Evolutionary conservation across 257 asterid species (phyloP).

Genomic region (Nicotiana tomentosiformis): DNA sequence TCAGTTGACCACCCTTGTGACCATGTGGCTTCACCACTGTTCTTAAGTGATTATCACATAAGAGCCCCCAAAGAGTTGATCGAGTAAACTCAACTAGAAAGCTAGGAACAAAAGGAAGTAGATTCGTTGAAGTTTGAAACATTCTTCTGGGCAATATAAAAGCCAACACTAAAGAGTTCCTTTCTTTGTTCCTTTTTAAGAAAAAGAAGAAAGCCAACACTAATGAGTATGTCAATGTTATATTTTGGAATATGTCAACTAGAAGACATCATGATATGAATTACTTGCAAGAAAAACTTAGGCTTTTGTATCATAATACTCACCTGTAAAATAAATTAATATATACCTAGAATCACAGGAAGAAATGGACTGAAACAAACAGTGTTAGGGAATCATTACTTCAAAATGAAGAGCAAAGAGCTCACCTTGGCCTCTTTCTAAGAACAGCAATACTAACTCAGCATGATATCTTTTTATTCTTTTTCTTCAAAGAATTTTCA

Average conservation of each 20-base stretch:
- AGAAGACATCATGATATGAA: neutral
- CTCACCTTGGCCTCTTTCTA: neutral
- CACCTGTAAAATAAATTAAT: too few species aligned
- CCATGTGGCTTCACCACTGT: too few species aligned
- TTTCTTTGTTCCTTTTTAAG: neutral
- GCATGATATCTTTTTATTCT: neutral
- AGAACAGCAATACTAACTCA: neutral
- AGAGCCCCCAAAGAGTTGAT: too few species aligned
- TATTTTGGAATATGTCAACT: neutral
- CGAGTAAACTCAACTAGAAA: too few species aligned
- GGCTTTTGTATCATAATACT: too few species aligned
- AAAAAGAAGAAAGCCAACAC: neutral
- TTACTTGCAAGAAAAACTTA: neutral
- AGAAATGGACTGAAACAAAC: neutral
- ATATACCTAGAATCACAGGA: neutral
- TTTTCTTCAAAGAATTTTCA: neutral
- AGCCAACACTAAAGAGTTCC: neutral
- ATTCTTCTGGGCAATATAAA: neutral
- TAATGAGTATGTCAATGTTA: too few species aligned
- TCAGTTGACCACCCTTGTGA: too few species aligned
- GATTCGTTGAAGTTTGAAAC: neutral
- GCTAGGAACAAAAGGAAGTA: too few species aligned
- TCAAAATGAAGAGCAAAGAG: neutral
- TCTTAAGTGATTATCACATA: neutral
- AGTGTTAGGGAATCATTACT: neutral